Base-by-base conservation (phyloP, 148 eudicot species). In the Fagopyrum esculentum region DNA sequence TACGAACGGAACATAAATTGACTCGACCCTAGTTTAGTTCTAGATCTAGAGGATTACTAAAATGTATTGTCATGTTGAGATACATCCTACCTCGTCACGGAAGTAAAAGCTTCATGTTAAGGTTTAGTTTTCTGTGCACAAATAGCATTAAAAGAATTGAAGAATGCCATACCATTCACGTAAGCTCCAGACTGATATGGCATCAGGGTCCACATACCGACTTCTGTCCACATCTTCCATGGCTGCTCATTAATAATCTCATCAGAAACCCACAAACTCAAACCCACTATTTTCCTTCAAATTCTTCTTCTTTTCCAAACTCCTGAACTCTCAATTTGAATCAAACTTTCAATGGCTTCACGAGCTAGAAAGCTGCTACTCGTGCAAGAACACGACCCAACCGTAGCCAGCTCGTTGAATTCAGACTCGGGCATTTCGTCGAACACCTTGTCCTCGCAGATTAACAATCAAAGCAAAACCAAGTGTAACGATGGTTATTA, bases 141-240 rank as follows among this genome's bases (percentile, higher is more conserved):
- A 30, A 7, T 4, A 57, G 22, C 29, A 1, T 56, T 17, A 56
- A 56, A n/a, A 56, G 26, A 57, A 17, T 1, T 57, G 63, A 2
- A 57, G 63, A 57, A 29, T 63, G 69, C 69, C 69, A 63, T 63
- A 30, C 69, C 69, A 29, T 63, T 63, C 69, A 63, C 69, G 69
- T 63, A 29, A 57, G 44, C 45, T 30, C 44, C 69, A 63, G 45
- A 30, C 44, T 63, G 69, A 63, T 10, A 63, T 63, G 69, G 69
- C 45, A 29, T 29, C 69, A 11, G 69, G 69, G 69, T 63, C 69
- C 69, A 63, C 69, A 63, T 63, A 43, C 69, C 69, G 45, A 30
- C 69, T 63, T 63, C 69, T 63, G 69, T 63, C 69, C 69, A 22
- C 69, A 15, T 29, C 30, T 44, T 63, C 11, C 69, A 30, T 63